These are phyloP conservation scores for Cladophialophora psammophila DNA, from an alignment of 2,329 filamentous ascomycete species.

Conservation along the genomic window DNA sequence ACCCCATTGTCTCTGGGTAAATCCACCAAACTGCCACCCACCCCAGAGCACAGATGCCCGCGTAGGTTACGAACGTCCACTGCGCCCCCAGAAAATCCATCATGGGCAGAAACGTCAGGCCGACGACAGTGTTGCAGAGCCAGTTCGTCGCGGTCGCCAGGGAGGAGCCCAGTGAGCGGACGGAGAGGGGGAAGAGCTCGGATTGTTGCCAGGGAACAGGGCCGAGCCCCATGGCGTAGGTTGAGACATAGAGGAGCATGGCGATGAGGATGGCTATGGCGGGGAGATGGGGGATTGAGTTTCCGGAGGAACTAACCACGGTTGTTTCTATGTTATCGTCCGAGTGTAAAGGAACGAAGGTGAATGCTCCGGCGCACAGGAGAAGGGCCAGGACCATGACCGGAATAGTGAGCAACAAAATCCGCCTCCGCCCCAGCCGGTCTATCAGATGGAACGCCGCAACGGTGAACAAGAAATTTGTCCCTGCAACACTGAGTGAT, in stretches of 20 bases:
- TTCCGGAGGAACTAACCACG: constrained; percentile 32
- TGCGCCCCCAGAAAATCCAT: constrained; percentile 77
- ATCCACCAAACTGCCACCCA: constrained; percentile 74
- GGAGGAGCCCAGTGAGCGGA: constrained; percentile 69
- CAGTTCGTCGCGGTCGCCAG: constrained; percentile 80
- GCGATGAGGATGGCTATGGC: constrained; percentile 70
- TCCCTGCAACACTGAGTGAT: constrained; percentile 79
- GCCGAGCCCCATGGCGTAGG: constrained; percentile 86
- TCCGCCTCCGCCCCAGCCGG: constrained; percentile 76
- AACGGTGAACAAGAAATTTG: constrained; percentile 83
- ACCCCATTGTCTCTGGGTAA: constrained; percentile 85
- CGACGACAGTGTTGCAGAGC: constrained; percentile 84
- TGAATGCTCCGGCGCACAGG: constrained; percentile 75
- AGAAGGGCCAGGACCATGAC: constrained; percentile 80
- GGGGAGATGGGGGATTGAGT: constrained; percentile 49
- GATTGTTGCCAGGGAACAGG: constrained; percentile 97
- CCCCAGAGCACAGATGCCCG: constrained; percentile 70
- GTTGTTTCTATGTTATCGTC: constrained; percentile 15
- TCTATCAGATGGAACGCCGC: constrained; percentile 79
- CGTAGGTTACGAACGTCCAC: constrained; percentile 85
- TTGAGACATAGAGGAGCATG: constrained; percentile 82
- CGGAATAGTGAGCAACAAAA: constrained; percentile 82
- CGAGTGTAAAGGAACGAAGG: constrained; percentile 57
- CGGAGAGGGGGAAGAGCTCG: constrained; percentile 78
- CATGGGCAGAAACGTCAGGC: constrained; percentile 85